Conservation (phyloP, 257 asterid species). For the Solanum paucissectum region DNA sequence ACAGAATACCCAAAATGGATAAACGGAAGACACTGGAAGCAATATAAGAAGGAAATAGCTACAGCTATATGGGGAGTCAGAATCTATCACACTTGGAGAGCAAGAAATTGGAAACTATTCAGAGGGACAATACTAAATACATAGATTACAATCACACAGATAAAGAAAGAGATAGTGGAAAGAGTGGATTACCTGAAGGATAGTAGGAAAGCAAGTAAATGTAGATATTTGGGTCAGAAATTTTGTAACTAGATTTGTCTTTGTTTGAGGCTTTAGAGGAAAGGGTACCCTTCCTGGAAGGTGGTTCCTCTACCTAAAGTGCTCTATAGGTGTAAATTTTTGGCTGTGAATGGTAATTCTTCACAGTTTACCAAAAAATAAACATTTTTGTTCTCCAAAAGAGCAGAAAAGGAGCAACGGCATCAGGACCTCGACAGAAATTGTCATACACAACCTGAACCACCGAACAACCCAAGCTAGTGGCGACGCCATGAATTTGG, state of each 20-base stretch:
- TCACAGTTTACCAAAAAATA: not conserved
- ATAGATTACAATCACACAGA: no score
- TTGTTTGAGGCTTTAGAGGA: not conserved
- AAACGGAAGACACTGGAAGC: not conserved
- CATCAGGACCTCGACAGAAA: not conserved
- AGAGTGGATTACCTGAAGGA: no score
- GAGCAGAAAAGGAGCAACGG: not conserved
- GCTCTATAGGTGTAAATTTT: not conserved
- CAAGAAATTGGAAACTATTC: no score
- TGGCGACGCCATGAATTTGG: not conserved
- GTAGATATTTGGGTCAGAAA: not conserved
- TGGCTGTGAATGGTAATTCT: not conserved
- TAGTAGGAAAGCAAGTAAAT: not conserved
- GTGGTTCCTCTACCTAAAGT: not conserved
- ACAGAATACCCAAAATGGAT: not conserved
- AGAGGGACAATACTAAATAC: no score
- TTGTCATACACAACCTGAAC: not conserved
- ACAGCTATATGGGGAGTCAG: not conserved
- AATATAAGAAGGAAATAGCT: not conserved
- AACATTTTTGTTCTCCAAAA: not conserved
- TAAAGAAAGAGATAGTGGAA: no score
- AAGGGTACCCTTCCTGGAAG: not conserved
- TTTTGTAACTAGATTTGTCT: not conserved
- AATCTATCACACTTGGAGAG: not conserved
- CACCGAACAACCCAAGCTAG: not conserved